phyloP scores from a whole-genome alignment of 2,329 filamentous ascomycete species.

The Verticillium klebahnii region DNA sequence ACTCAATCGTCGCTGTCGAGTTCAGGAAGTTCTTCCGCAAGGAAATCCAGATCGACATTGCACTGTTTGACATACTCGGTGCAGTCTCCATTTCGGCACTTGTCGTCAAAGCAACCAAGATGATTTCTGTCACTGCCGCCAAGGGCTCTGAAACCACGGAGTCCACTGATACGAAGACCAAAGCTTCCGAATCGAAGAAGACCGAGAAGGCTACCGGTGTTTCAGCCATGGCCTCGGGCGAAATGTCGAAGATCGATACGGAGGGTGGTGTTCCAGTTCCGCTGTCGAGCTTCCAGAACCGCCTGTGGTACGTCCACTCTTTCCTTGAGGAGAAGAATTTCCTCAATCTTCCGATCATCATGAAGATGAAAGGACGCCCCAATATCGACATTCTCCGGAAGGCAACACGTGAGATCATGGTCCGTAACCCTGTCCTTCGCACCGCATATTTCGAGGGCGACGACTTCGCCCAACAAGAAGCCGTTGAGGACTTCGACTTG shows the following conservation, averaged over 20 bases:
- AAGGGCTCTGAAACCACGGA: constrained; percentile 7
- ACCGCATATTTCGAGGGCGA: constrained; percentile 18
- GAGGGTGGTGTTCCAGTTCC: constrained; percentile 9
- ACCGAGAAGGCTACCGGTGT: constrained; percentile 6
- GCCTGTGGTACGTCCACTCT: constrained; percentile 20
- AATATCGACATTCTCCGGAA: constrained; percentile 12
- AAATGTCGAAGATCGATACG: constrained; percentile 12
- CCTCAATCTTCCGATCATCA: constrained; percentile 18
- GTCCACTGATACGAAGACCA: constrained; percentile 12
- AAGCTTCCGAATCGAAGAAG: constrained; percentile 4
- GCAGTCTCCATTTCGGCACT: constrained; percentile 15
- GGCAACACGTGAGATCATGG: constrained; percentile 15
- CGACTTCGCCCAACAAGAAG: constrained; percentile 16
- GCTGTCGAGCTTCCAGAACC: constrained; percentile 19
- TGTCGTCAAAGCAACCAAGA: constrained; percentile 16
- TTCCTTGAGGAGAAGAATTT: constrained; percentile 18
- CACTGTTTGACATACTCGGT: constrained; percentile 17
- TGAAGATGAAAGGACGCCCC: constrained; percentile 18
- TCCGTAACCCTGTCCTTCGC: constrained; percentile 16
- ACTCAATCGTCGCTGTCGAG: constrained; percentile 18
- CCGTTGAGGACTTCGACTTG: constrained; percentile 16
- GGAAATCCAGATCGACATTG: constrained; percentile 14
- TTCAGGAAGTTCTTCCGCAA: constrained; percentile 17
- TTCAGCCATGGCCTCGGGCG: constrained; percentile 17
- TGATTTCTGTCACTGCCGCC: constrained; percentile 13